Percentiles rank a stretch among this genome's conserved stretches.
Conservation (phyloP, 2,329 filamentous ascomycete genomes). For the Botrytis tulipae region DNA sequence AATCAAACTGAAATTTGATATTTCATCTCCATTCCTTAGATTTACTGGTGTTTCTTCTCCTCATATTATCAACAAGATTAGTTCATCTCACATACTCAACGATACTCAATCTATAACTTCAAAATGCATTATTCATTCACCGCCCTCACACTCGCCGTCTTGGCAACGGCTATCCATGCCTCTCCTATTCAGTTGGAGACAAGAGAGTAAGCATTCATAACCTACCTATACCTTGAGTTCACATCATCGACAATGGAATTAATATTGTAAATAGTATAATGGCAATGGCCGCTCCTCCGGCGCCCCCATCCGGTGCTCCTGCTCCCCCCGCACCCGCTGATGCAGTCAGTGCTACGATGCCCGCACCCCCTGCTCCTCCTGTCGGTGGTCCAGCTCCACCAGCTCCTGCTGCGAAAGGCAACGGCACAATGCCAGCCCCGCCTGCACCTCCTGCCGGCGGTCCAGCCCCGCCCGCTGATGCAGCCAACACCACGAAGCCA, state of each 20-base stretch:
- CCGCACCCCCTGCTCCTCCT: no score
- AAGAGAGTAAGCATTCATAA: conserved; percentile 5
- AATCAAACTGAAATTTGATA: background rate
- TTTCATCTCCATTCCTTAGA: background rate
- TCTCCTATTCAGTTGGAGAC: background rate
- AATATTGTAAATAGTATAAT: background rate
- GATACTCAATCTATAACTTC: background rate
- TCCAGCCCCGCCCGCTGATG: background rate
- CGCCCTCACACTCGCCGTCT: background rate
- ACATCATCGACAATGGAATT: background rate
- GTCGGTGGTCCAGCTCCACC: background rate
- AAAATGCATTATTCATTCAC: conserved; percentile 3
- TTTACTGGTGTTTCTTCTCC: background rate
- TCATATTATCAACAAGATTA: background rate
- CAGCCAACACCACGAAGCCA: no score
- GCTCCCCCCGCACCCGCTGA: background rate
- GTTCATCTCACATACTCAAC: background rate
- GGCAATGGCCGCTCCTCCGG: no score
- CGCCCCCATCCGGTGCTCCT: background rate
- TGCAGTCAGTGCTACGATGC: background rate
- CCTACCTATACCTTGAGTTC: background rate
- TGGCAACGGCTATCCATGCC: background rate
- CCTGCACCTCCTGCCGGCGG: background rate
- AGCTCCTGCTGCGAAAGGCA: background rate
- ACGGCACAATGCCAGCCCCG: background rate